Evolutionary conservation across 2,329 filamentous ascomycete species (phyloP).

Genomic region (Phyllosticta citriasiana): DNA sequence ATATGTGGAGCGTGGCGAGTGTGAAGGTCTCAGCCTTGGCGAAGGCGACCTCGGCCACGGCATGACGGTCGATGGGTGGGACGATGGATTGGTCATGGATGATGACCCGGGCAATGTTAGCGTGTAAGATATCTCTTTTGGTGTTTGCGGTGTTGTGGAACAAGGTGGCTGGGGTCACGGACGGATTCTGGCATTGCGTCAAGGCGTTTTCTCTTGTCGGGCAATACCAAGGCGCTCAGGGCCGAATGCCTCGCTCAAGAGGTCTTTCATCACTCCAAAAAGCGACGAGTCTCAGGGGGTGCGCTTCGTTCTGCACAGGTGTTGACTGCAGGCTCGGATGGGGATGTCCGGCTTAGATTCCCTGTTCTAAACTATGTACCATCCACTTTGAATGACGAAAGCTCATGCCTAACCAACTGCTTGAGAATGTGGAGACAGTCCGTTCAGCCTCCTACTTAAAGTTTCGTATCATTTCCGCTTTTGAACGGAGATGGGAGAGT

Average conservation of each 20-base stretch:
- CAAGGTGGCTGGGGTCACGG: neutral
- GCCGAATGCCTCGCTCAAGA: neutral
- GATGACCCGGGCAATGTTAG: slow-evolving; percentile 28
- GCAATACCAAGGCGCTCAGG: neutral
- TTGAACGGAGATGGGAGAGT: neutral
- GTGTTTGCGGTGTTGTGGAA: slow-evolving; percentile 8
- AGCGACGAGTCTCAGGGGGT: neutral
- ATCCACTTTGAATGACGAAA: neutral
- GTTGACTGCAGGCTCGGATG: neutral
- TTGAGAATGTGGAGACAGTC: neutral
- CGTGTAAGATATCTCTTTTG: slow-evolving; percentile 16
- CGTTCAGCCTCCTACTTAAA: neutral
- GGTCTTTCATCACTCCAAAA: neutral
- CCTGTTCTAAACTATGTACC: neutral
- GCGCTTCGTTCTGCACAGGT: neutral
- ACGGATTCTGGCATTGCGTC: neutral
- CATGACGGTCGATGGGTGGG: slow-evolving; percentile 24
- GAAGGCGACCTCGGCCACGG: slow-evolving; percentile 23
- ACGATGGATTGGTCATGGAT: slow-evolving; percentile 23
- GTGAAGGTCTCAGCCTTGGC: slow-evolving; percentile 26
- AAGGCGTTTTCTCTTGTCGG: neutral
- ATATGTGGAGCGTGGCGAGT: slow-evolving; percentile 34
- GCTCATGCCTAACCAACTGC: neutral
- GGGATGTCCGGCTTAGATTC: neutral
- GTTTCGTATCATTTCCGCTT: neutral